Base-by-base conservation (phyloP, 176 grass and related monocot genomes). In the Pontederia crassipes region DNA sequence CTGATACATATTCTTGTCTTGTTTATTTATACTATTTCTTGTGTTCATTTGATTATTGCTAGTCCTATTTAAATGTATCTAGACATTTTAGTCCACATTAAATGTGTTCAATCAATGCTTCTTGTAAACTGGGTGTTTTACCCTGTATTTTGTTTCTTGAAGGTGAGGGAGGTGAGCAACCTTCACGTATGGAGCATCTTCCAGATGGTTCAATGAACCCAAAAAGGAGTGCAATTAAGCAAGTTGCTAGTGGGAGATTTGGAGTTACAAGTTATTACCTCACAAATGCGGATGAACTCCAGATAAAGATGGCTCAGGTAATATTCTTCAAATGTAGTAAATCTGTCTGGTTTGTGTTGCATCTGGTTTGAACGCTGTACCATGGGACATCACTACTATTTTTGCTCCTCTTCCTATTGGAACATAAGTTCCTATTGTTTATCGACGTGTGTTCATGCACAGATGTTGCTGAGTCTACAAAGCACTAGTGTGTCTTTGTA, bases 221-320 rank as follows among this genome's bases (percentile, higher is more conserved):
- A 73, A 92, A 72, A 69, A 74, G 88, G 81, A 98, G 93, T 78
- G 84, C 93, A 68, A 98, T 98, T 68, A 98, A 98, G 62, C 93
- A 98, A 83, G 93, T 98, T 78, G 93, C 93, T 8, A 98, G 93
- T 74, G 93, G 93, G 62, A 75, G 93, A 28, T 98, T 98, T 86
- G 93, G 93, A 28, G 93, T 98, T 81, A 88, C 82, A 58, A 98
- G 85, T 71, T 98, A 89, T 72, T 98, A 98, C 67, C 74, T 98
- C 40, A 98, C 93, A 54, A 98, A 98, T 81, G 87, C 93, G 17
- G 93, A 98, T 79, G 93, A 92, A 77, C 88, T 98, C 65, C 93
- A 98, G 88, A 98, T 98, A 69, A 98, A 98, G 73, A 98, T 98
- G 93, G 93, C 93, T 28, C 93, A 98, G 93, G 93, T 98, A 65